Percentiles rank a stretch among this genome's conserved stretches.
Conservation (phyloP, 1,284 basidiomycete genomes). For the Ceratobasidium papillatum region DNA sequence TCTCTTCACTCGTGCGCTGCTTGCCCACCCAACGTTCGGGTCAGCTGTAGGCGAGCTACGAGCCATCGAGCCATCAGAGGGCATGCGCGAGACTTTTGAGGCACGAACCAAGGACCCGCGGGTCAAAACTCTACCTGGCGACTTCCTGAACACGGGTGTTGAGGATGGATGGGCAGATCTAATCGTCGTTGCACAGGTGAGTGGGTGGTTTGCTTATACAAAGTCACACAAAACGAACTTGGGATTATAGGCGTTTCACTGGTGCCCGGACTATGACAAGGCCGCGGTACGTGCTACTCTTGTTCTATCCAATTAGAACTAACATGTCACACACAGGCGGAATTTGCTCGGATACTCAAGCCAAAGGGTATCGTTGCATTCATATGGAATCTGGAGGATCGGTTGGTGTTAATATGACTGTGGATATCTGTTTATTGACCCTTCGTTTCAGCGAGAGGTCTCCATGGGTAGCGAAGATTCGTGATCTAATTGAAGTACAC, state of each 20-base stretch:
- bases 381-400: slow-evolving; percentile 83
- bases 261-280: slow-evolving; percentile 76
- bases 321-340: slow-evolving; percentile 49
- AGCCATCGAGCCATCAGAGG: slow-evolving; percentile 74
- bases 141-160: slow-evolving; percentile 68
- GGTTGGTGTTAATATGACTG: slow-evolving; percentile 53
- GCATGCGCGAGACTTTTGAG: slow-evolving; percentile 71
- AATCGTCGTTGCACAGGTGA: slow-evolving; percentile 75
- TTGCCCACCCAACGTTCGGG: slow-evolving; percentile 67
- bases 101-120: slow-evolving; percentile 60
- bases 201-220: slow-evolving; percentile 6
- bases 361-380: slow-evolving; percentile 69
- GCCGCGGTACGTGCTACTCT: slow-evolving; percentile 54
- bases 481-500: slow-evolving; percentile 69
- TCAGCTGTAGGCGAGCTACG: slow-evolving; percentile 60
- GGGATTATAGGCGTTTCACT: slow-evolving; percentile 73
- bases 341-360: slow-evolving; percentile 77
- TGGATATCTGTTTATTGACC: slow-evolving; percentile 12
- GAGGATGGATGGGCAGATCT: slow-evolving; percentile 75
- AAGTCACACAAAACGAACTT: neutral
- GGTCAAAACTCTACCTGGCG: slow-evolving; percentile 65
- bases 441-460: slow-evolving; percentile 60
- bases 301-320: neutral
- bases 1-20: slow-evolving; percentile 78
- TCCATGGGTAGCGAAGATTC: slow-evolving; percentile 72